Conservation (phyloP, 345 rosid species). For the Gossypium ekmanianum region DNA sequence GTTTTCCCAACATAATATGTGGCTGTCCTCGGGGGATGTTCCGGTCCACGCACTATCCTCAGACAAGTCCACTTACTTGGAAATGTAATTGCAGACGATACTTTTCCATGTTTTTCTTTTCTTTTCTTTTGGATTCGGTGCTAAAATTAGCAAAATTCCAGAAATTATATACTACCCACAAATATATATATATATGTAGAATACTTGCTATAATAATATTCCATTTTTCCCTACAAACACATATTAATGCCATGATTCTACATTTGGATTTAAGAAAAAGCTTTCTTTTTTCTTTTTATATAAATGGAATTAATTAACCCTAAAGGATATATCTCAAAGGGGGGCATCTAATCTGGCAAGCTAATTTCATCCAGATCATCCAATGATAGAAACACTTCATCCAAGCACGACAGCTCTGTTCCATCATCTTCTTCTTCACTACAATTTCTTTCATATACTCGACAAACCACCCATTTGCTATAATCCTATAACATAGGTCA, state of each 20-base stretch:
- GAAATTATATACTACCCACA: neutral
- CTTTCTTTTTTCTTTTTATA: neutral
- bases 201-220: neutral
- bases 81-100: neutral
- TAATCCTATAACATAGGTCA: conserved; percentile 40
- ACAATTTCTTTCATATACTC: conserved; percentile 58
- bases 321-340: neutral
- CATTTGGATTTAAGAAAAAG: conserved; percentile 12
- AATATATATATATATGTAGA: neutral
- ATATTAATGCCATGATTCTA: conserved; percentile 10
- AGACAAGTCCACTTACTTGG: neutral
- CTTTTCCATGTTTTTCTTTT: neutral
- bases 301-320: neutral
- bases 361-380: conserved; percentile 94
- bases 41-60: neutral
- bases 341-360: conserved; percentile 43
- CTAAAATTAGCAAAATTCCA: neutral
- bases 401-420: conserved; percentile 79
- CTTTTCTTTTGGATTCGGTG: neutral
- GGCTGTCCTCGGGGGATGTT: neutral
- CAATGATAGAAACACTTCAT: conserved; percentile 85
- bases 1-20: neutral
- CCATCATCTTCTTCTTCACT: conserved; percentile 48
- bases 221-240: neutral
- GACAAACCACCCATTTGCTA: conserved; percentile 87